Evolutionary conservation across 1,139 yeast genomes (phyloP).

Genomic region (Pneumocystis oryctolagi): DNA sequence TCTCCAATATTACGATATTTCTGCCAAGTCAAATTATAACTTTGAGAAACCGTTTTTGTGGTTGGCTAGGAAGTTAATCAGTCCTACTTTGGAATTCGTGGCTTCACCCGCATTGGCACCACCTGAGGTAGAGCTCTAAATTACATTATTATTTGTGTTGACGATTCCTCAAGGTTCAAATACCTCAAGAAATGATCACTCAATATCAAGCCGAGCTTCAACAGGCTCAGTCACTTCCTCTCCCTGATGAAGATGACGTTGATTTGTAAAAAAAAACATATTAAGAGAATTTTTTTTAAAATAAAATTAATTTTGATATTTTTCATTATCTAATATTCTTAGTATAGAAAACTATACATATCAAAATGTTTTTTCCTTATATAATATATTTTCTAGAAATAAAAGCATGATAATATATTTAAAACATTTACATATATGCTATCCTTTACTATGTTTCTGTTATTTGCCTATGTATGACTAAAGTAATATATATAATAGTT

Average conservation of each 20-base stretch:
- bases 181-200: slow-evolving; percentile 90
- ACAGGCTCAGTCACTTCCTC: slow-evolving; percentile 97
- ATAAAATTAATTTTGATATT: background rate
- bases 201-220: slow-evolving; percentile 99
- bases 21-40: slow-evolving; percentile 98
- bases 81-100: slow-evolving; percentile 94
- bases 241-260: slow-evolving; percentile 99
- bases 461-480: background rate
- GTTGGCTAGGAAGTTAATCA: slow-evolving; percentile 97
- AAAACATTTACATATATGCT: background rate
- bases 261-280: slow-evolving; percentile 64
- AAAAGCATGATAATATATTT: background rate
- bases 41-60: slow-evolving; percentile 99
- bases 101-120: slow-evolving; percentile 99
- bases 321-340: background rate
- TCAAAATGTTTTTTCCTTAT: background rate
- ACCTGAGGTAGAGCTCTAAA: slow-evolving; percentile 55
- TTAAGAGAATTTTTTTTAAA: background rate
- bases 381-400: background rate
- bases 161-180: slow-evolving; percentile 43
- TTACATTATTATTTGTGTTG: background rate
- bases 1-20: slow-evolving; percentile 97
- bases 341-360: background rate
- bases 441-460: background rate
- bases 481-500: background rate